Conservation (phyloP, 164 flowering plant genomes). For the Liriodendron chinense region DNA sequence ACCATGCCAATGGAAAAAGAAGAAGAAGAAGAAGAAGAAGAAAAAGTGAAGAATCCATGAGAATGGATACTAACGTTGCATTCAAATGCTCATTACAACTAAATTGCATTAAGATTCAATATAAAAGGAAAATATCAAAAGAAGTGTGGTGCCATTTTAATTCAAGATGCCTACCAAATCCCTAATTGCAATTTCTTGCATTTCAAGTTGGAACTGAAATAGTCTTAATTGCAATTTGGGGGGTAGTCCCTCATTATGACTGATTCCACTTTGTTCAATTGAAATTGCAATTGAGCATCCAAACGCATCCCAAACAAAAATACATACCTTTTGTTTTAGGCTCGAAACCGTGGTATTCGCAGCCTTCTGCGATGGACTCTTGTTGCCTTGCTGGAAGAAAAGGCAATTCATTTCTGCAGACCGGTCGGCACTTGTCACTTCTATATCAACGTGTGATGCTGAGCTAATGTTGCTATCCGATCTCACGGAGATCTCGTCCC, state of each 20-base stretch:
- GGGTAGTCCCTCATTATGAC: neutral
- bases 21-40: neutral
- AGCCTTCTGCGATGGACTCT: slow-evolving; percentile 13
- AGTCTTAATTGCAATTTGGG: neutral
- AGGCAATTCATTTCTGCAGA: slow-evolving; percentile 23
- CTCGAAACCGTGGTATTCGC: slow-evolving; percentile 11
- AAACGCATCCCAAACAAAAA: neutral
- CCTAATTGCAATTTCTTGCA: neutral
- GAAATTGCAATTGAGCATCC: neutral
- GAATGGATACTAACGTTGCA: neutral
- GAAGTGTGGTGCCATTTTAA: neutral
- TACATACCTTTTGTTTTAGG: slow-evolving; percentile 23
- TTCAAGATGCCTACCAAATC: neutral
- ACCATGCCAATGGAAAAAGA: neutral
- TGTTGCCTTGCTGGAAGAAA: slow-evolving; percentile 15
- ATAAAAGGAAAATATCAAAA: neutral
- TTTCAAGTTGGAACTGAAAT: neutral
- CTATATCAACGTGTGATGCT: slow-evolving; percentile 40
- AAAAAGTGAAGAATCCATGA: neutral
- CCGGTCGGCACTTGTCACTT: slow-evolving; percentile 33
- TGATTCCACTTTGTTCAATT: neutral
- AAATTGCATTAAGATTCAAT: neutral
- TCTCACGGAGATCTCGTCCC: slow-evolving; percentile 39
- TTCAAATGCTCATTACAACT: neutral
- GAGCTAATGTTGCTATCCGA: slow-evolving; percentile 37